Percentiles rank a stretch among this genome's conserved stretches.
These are phyloP conservation scores for Ceratopteris richardii DNA, from an alignment of 75 land plant species.

Conservation along the genomic window DNA sequence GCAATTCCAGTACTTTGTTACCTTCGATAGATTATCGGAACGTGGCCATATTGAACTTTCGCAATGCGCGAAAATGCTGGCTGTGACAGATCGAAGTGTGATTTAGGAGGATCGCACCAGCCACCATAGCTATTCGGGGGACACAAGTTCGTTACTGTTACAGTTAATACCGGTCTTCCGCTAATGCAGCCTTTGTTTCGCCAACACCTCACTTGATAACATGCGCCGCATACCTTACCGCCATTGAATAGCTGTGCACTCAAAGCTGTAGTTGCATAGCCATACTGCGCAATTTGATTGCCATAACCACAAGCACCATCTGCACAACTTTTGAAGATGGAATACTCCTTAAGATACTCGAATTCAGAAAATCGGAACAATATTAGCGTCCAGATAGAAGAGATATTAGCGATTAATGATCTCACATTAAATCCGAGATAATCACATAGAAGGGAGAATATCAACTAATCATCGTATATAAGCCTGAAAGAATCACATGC, in stretches of 20 bases:
- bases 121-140: constrained; percentile 63
- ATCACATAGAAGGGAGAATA: no score
- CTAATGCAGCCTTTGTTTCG: constrained; percentile 35
- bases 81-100: constrained; percentile 59
- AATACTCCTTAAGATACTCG: no score
- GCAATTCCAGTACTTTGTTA: neutral
- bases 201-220: constrained; percentile 45
- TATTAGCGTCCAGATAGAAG: no score
- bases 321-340: constrained; percentile 6
- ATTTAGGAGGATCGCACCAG: constrained; percentile 56
- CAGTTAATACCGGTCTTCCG: constrained; percentile 18
- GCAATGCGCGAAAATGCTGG: constrained; percentile 41
- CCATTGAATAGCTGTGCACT: constrained; percentile 46
- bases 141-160: constrained; percentile 75
- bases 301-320: constrained; percentile 76
- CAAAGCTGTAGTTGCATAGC: constrained; percentile 52
- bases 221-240: constrained; percentile 61
- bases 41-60: neutral
- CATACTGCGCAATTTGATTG: constrained; percentile 46
- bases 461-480: no score
- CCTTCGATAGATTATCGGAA: constrained; percentile 14
- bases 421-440: no score
- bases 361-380: no score
- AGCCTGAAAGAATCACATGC: no score
- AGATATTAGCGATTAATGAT: no score